Base-by-base conservation (phyloP, 495 filamentous ascomycete genomes). In the Aspergillus indologenus region DNA sequence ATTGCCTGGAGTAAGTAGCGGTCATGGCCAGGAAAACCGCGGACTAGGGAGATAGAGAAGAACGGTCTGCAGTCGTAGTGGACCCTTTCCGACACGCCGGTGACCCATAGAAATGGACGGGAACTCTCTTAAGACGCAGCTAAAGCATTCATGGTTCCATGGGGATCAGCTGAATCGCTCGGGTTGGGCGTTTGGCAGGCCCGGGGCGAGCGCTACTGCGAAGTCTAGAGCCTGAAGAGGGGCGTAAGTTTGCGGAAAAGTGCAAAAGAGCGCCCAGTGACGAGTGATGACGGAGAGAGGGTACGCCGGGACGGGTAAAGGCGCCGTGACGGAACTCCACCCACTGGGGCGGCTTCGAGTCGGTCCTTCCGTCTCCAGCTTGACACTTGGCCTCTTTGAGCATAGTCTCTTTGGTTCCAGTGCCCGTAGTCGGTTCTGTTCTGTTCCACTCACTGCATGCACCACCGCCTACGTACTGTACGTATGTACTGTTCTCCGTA, bases 41-140 rank as follows among this genome's bases (percentile, higher is more conserved):
- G 51, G 64, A n/a, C n/a, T n/a, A n/a, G n/a, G n/a, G n/a, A n/a
- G n/a, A n/a, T n/a, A n/a, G n/a, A 65, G 54, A 60, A 62, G 61
- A 67, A 67, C 59, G 59, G 59, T 64, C 65, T 58, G 61, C 57
- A 51, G 53, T 44, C 47, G 24, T 31, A 45, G 63, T 65, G 63
- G 62, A 54, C 48, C 62, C 58, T 61, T 45, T 59, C 59, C 48
- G 52, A 68, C 63, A 61, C 71, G 73, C 66, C 70, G 68, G 60
- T 62, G 72, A 72, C 72, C 72, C 72, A 69, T 75, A 65, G 70
- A 68, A 66, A 70, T 73, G 71, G 74, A 73, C 61, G 68, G 70
- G 67, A 70, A 62, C 63, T 62, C 63, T 47, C 62, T 57, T 60
- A 61, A 63, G 62, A 63, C 61, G 62, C 58, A 59, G 61, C 65